Evolutionary conservation across 192 early-diverging fungal species (phyloP).

Genomic region (Linnemannia exigua): DNA sequence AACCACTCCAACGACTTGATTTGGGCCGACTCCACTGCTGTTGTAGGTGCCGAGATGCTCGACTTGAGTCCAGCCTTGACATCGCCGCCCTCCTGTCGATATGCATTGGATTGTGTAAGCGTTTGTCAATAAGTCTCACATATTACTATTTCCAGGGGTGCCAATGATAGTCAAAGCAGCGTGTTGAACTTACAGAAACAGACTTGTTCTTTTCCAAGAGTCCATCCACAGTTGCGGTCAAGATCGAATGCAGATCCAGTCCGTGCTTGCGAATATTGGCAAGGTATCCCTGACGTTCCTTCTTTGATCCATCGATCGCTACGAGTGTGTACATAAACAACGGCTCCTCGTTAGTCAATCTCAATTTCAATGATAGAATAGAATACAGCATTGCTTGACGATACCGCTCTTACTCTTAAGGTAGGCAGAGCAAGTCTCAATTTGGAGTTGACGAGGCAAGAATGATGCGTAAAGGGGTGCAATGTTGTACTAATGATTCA

Average conservation of each 20-base stretch:
- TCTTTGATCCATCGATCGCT: slow-evolving; percentile 20
- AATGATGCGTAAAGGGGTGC: slow-evolving; percentile 49
- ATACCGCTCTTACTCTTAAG: slow-evolving; percentile 28
- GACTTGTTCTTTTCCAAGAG: slow-evolving; percentile 22
- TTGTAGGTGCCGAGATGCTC: slow-evolving; percentile 11
- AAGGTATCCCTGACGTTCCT: slow-evolving; percentile 34
- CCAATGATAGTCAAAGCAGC: too few species aligned
- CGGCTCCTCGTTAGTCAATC: not conserved
- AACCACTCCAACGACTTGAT: slow-evolving; percentile 43
- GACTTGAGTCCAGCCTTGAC: slow-evolving; percentile 7
- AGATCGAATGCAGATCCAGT: slow-evolving; percentile 33
- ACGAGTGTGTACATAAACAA: not conserved
- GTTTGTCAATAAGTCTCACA: not conserved
- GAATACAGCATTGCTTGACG: not conserved
- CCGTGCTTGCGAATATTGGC: slow-evolving; percentile 23
- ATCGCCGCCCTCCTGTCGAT: not conserved
- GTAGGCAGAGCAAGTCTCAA: slow-evolving; percentile 40
- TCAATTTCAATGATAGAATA: not conserved
- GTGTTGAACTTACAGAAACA: slow-evolving; percentile 31
- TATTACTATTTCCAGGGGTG: not conserved
- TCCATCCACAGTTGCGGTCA: slow-evolving; percentile 44
- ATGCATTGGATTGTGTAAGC: not conserved
- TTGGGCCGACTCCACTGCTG: slow-evolving; percentile 6
- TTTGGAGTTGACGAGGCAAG: slow-evolving; percentile 35
- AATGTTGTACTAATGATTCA: slow-evolving; percentile 29